These are phyloP conservation scores for Citeromyces hawaiiensis DNA, from an alignment of 1,139 yeast species.

Conservation along the genomic window DNA sequence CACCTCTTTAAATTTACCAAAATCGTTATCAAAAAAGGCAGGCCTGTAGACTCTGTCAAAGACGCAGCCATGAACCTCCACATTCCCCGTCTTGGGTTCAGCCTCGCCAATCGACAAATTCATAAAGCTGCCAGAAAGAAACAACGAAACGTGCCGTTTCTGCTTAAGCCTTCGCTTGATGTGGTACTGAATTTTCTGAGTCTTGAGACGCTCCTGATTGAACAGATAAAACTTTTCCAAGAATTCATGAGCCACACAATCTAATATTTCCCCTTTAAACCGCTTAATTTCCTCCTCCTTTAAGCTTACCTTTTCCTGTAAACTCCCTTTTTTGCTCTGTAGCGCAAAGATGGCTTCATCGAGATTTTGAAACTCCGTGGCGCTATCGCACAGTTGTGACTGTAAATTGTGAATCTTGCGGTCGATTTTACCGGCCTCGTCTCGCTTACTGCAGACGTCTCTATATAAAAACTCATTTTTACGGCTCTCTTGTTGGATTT, in stretches of 20 bases:
- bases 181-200: neutral
- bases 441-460: neutral
- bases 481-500: constrained; percentile 1
- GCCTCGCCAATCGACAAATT: neutral
- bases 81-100: neutral
- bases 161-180: neutral
- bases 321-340: neutral
- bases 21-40: neutral
- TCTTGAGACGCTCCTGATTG: neutral
- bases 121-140: neutral
- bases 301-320: neutral
- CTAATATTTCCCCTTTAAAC: neutral
- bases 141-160: neutral
- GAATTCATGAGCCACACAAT: neutral
- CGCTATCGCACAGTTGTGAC: neutral
- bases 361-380: constrained; percentile 1
- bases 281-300: neutral
- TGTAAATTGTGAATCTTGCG: neutral
- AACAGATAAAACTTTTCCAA: neutral
- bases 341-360: neutral
- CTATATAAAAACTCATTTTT: neutral
- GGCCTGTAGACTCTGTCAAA: neutral
- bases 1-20: neutral
- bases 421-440: neutral
- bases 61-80: neutral